Percentiles rank a stretch among this genome's conserved stretches.
Conservation (phyloP, 2,329 filamentous ascomycete genomes). For the Mycosphaerella sp. region DNA sequence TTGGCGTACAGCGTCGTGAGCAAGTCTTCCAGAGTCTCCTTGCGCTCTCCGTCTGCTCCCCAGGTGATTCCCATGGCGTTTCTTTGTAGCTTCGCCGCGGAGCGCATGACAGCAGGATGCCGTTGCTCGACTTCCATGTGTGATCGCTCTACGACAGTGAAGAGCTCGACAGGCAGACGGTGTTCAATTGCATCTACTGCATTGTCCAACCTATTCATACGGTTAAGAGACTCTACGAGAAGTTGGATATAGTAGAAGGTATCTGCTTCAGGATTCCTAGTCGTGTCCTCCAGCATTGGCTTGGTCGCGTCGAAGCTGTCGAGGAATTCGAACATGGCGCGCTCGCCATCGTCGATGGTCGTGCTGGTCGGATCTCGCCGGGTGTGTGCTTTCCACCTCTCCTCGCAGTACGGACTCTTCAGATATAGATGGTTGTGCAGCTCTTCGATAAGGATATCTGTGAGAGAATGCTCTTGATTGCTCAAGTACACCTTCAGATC, state of each 20-base stretch:
- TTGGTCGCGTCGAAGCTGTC: constrained; percentile 50
- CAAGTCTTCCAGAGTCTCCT: constrained; percentile 83
- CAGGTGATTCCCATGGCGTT: constrained; percentile 34
- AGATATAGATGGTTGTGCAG: constrained; percentile 95
- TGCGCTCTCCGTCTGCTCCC: constrained; percentile 35
- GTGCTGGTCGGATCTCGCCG: constrained; percentile 42
- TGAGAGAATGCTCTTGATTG: constrained; percentile 86
- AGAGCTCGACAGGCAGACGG: constrained; percentile 85
- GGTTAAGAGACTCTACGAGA: constrained; percentile 82
- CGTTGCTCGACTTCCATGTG: constrained; percentile 90
- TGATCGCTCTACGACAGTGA: constrained; percentile 88
- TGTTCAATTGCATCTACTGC: constrained; percentile 90
- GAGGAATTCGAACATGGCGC: constrained; percentile 52
- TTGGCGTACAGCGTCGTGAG: constrained; percentile 91
- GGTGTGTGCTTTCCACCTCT: constrained; percentile 81
- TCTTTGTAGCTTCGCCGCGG: constrained; percentile 46
- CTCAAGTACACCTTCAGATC: constrained; percentile 82
- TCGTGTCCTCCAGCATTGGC: constrained; percentile 73
- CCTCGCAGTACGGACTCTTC: constrained; percentile 95
- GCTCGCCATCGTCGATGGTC: constrained; percentile 43
- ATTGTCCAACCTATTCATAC: constrained; percentile 75
- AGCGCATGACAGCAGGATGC: constrained; percentile 71
- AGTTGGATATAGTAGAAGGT: constrained; percentile 90
- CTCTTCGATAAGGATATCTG: constrained; percentile 95
- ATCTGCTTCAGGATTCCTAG: constrained; percentile 89